Evolutionary conservation across 495 filamentous ascomycete genomes (phyloP), one percentile per base, ranked within the genome.

Genomic region (Penicillium parvum): DNA sequence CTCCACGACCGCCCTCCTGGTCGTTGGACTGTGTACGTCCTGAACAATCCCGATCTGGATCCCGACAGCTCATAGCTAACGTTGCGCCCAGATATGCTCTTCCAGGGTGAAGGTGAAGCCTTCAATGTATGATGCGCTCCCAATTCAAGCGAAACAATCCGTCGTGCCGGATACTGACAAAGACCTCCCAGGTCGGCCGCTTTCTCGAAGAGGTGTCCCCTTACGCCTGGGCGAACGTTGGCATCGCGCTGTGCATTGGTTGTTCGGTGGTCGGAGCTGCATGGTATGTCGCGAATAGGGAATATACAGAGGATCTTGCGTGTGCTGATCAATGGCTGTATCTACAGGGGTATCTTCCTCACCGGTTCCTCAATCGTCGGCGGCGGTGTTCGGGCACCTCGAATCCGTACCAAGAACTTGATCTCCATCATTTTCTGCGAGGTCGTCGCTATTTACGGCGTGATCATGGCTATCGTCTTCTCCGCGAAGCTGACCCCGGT

Each of bases 391-490:
- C 86, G 84, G 55, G 92, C 94, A 19, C 94, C 92, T 14, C 81
- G 92, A 51, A 97, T 99, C 63, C 85, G 91, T 53, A 99, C 94
- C 39, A 99, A 99, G 81, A 99, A 97, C 71, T 65, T 99, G 46
- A 96, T 99, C 61, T 97, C 94, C 53, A 97, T 99, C 72, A 96
- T 99, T 72, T 99, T 99, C 77, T 99, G 94, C 72, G 94, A 99
- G 70, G 94, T 97, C 52, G 94, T 99, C 49, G 94, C 94, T 58
- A 99, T 99, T 64, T 99, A 99, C 75, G 94, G 94, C 56, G 90
- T 99, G 56, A 99, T 99, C 69, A 97, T 97, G 88, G 83, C 91
- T 47, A 99, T 99, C 63, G 83, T 99, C 32, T 96, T 96, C 73
- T 94, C 90, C 26, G 72, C 90, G 21, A 92, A 95, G 60, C 65